phyloP scores from a whole-genome alignment of 2,329 filamentous ascomycete genomes.

The Coniochaeta sp. region DNA sequence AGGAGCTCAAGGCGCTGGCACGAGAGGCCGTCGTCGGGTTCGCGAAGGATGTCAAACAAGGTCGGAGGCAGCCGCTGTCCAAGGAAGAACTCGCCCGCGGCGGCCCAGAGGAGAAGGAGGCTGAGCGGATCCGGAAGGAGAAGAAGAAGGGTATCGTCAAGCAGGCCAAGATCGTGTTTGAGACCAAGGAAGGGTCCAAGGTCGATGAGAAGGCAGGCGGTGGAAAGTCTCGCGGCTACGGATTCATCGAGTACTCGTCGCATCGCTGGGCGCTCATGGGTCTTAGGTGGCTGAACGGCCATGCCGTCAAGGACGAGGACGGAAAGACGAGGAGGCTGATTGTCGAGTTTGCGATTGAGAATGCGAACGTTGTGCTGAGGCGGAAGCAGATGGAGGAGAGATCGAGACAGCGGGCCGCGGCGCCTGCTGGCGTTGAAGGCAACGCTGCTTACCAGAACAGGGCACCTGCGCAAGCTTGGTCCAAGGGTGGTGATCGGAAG shows the following conservation, averaged over 20 bases:
- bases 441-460: conserved; percentile 8
- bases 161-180: conserved; percentile 93
- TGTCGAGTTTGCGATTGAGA: conserved; percentile 97
- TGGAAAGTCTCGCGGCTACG: conserved; percentile 84
- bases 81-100: conserved; percentile 81
- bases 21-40: conserved; percentile 92
- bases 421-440: not conserved
- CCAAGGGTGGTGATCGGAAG: conserved; percentile 8
- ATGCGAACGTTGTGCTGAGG: conserved; percentile 86
- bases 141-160: conserved; percentile 82
- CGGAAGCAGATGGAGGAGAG: conserved; percentile 56
- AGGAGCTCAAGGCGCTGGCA: conserved; percentile 84
- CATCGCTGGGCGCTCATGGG: conserved; percentile 95
- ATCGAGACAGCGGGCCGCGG: conserved; percentile 3
- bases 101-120: conserved; percentile 70
- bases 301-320: conserved; percentile 46
- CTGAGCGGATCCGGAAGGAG: conserved; percentile 69
- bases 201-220: conserved; percentile 68
- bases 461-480: not conserved
- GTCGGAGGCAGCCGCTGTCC: conserved; percentile 69
- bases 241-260: conserved; percentile 93
- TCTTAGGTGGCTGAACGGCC: conserved; percentile 85
- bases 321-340: conserved; percentile 86
- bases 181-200: conserved; percentile 79
- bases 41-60: conserved; percentile 77